Evolutionary conservation across 1,139 yeast genomes (phyloP), one percentile per base, ranked within the genome.

Genomic region (Zygosaccharomyces sapae): DNA sequence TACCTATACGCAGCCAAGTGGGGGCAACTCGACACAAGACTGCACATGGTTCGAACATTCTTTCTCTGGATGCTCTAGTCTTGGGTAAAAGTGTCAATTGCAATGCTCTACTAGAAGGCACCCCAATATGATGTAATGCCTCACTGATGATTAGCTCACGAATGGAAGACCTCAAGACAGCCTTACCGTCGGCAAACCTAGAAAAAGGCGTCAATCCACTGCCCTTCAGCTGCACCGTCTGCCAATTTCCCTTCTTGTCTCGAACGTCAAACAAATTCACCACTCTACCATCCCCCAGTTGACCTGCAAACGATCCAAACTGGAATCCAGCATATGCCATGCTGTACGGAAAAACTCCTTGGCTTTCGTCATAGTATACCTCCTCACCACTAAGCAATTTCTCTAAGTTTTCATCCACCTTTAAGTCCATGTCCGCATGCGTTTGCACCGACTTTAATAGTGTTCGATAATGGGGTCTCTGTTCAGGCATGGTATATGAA

Each of bases 311-410:
- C 56, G 78, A 81, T 2, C 98, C 97, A 71, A 92, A 92, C 63
- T 92, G 98, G 75, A 86, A 88, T 1, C 98, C 98, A 1, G 97
- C 96, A 65, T 92, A 92, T 0, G 94, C 87, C 65, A 85, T 90
- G 5, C 96, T 80, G 68, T 86, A 90, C 0, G 97, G 97, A 57
- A 80, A 79, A 0, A 86, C 77, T n/a, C 69, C 70, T 0, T 68
- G 47, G 10, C 38, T 38, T 25, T 49, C 66, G 31, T 71, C 68
- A 9, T 67, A 67, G 30, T 66, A 58, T 27, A 77, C 66, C 31
- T 67, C 62, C 49, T 81, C 73, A 2, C 97, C 97, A 50, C 83
- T 72, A 5, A 86, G 80, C 5, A 86, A 68, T 37, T 75, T 69
- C 48, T 73, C 75, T 55, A 77, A 82, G n/a, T 71, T 71, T 0